phyloP scores from a whole-genome alignment of 768 basidiomycete genomes.

The Termitomyces sp. region DNA sequence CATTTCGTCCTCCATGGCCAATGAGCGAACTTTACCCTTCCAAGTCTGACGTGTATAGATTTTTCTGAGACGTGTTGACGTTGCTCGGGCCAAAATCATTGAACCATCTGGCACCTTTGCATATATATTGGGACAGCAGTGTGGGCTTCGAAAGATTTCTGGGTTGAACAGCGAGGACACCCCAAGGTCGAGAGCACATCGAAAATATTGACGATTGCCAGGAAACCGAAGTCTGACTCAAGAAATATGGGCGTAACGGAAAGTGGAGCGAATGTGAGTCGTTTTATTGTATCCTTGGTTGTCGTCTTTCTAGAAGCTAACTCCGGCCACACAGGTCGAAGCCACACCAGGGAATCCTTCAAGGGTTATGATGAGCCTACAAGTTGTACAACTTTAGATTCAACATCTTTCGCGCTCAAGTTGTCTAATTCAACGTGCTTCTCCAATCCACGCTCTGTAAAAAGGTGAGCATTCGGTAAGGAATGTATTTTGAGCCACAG shows the following conservation, averaged over 20 bases:
- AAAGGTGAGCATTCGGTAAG: slow-evolving; percentile 5
- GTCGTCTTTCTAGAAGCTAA: not conserved
- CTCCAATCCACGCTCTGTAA: slow-evolving; percentile 72
- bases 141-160: not conserved
- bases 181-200: not conserved
- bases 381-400: slow-evolving; percentile 62
- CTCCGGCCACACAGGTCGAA: not conserved
- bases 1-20: not conserved
- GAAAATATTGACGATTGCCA: not conserved
- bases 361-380: slow-evolving; percentile 33
- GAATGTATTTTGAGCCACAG: slow-evolving; percentile 21
- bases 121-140: not conserved
- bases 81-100: not conserved
- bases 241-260: too few species aligned
- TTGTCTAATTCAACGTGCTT: slow-evolving; percentile 77
- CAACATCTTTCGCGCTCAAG: slow-evolving; percentile 66
- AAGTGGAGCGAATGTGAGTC: not conserved
- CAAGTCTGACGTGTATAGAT: not conserved
- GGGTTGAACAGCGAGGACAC: not conserved
- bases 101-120: not conserved
- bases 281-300: not conserved
- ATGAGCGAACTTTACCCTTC: not conserved
- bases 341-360: not conserved
- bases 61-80: not conserved
- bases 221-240: not conserved